A percentile compares a stretch with the other conserved stretches of the same genome.
phyloP scores from a whole-genome alignment of 768 basidiomycete genomes.

The Lentinula raphanica region DNA sequence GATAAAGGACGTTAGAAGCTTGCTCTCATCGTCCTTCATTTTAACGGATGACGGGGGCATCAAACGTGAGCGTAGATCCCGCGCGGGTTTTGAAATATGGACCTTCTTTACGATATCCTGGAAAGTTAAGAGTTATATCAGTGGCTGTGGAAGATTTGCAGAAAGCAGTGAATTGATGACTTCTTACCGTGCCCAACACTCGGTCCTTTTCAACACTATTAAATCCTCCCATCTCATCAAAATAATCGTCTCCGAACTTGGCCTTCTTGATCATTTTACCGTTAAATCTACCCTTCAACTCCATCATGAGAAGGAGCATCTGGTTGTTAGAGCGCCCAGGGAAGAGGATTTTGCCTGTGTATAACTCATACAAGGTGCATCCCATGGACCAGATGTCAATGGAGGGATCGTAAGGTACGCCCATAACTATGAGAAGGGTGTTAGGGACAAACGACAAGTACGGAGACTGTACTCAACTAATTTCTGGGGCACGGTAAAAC shows the following conservation, averaged over 20 bases:
- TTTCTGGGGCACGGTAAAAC: slow-evolving; percentile 98
- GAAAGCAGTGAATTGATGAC: slow-evolving; percentile 28
- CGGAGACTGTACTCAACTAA: slow-evolving; percentile 51
- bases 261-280: slow-evolving; percentile 92
- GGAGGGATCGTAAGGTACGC: slow-evolving; percentile 89
- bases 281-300: slow-evolving; percentile 91
- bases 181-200: slow-evolving; percentile 75
- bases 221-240: slow-evolving; percentile 90
- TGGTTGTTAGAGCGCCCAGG: slow-evolving; percentile 97
- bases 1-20: slow-evolving; percentile 72
- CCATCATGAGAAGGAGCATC: slow-evolving; percentile 98
- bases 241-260: slow-evolving; percentile 87
- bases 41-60: slow-evolving; percentile 76
- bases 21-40: slow-evolving; percentile 85
- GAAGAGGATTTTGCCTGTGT: slow-evolving; percentile 95
- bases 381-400: slow-evolving; percentile 97
- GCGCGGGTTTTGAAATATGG: slow-evolving; percentile 73
- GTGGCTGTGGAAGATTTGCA: slow-evolving; percentile 9
- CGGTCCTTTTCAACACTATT: slow-evolving; percentile 79
- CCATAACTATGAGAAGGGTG: slow-evolving; percentile 60
- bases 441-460: slow-evolving; percentile 12
- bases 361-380: slow-evolving; percentile 93
- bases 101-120: slow-evolving; percentile 81
- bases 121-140: slow-evolving; percentile 14
- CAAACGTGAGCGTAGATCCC: slow-evolving; percentile 77